Conservation (phyloP, 768 basidiomycete species). For the Sistotremastrum suecicum region DNA sequence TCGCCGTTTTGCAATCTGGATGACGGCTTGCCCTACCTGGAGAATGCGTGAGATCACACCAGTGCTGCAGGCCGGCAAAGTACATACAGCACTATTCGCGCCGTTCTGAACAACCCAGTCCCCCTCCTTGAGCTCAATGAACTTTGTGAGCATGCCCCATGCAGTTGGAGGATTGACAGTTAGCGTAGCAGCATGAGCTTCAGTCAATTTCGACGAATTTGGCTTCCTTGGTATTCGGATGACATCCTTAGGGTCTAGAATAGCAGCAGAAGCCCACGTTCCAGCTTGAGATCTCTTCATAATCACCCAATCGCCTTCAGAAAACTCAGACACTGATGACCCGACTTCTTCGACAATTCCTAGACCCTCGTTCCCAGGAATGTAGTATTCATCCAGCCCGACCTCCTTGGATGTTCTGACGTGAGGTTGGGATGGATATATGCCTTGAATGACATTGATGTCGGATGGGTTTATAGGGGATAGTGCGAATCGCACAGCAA, state of each 20-base stretch:
- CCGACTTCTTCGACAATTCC: constrained; percentile 54
- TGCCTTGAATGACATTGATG: constrained; percentile 66
- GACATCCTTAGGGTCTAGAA: constrained; percentile 40
- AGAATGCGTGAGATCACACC: neutral
- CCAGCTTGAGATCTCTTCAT: constrained; percentile 57
- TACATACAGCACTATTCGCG: constrained; percentile 63
- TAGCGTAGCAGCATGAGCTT: constrained; percentile 61
- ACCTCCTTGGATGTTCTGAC: constrained; percentile 21
- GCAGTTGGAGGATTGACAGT: constrained; percentile 80
- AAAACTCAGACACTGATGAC: constrained; percentile 30
- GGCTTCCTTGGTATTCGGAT: constrained; percentile 38
- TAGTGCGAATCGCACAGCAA: constrained; percentile 54
- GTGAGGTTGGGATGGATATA: constrained; percentile 57
- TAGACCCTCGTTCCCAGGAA: constrained; percentile 69
- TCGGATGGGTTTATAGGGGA: constrained; percentile 76
- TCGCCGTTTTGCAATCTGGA: constrained; percentile 64
- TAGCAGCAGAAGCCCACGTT: constrained; percentile 54
- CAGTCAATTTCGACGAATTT: constrained; percentile 22
- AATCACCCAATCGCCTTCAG: constrained; percentile 59
- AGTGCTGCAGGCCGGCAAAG: neutral
- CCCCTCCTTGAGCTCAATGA: constrained; percentile 44
- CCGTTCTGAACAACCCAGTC: constrained; percentile 84
- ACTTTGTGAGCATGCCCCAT: constrained; percentile 67
- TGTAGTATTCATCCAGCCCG: constrained; percentile 27
- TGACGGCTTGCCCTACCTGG: constrained; percentile 73